A percentile compares a stretch with the other conserved stretches of the same genome.
phyloP scores from a whole-genome alignment of 768 basidiomycete genomes.

The Termitomyces heimii region DNA sequence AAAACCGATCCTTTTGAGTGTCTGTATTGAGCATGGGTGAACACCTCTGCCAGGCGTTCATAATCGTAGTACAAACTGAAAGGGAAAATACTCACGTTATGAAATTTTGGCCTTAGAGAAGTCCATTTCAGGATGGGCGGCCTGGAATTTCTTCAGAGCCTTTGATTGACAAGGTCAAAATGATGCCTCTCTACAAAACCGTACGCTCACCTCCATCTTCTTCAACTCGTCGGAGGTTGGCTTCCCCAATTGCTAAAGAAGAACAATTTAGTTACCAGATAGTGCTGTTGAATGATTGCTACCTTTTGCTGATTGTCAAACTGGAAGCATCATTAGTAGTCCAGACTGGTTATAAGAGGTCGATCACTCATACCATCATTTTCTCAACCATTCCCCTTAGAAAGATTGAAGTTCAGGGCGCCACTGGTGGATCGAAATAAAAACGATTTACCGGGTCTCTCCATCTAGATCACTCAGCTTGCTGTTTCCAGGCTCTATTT shows the following conservation, averaged over 20 bases:
- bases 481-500: conserved; percentile 93
- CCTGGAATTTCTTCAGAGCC: conserved; percentile 87
- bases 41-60: neutral
- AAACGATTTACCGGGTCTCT: conserved; percentile 66
- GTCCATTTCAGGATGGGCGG: conserved; percentile 88
- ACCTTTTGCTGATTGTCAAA: conserved; percentile 80
- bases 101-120: conserved; percentile 90
- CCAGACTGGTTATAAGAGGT: neutral
- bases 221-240: conserved; percentile 93
- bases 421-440: neutral
- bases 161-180: conserved; percentile 21
- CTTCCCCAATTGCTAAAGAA: conserved; percentile 81
- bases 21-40: neutral
- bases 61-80: neutral
- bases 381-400: conserved; percentile 97
- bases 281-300: conserved; percentile 1
- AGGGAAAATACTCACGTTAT: neutral
- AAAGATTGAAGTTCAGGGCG: conserved; percentile 5
- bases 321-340: conserved; percentile 24
- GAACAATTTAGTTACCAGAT: conserved; percentile 1
- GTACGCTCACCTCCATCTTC: conserved; percentile 70
- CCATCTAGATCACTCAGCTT: conserved; percentile 95
- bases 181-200: neutral
- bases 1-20: neutral
- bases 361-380: conserved; percentile 82